A percentile compares a stretch with the other conserved stretches of the same genome.
phyloP scores from a whole-genome alignment of 257 asterid genomes.

The Nicotiana knightiana region DNA sequence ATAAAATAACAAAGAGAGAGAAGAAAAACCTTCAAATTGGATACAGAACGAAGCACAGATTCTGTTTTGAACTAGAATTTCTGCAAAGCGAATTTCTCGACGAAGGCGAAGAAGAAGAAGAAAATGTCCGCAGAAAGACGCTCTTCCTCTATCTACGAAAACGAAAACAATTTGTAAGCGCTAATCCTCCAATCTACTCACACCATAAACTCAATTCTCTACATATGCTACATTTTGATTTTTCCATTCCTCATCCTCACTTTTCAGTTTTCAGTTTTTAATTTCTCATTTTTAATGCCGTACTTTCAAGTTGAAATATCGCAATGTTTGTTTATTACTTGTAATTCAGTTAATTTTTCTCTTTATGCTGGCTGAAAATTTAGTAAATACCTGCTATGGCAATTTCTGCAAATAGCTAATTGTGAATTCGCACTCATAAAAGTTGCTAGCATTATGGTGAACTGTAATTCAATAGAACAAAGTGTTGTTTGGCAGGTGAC shows the following conservation, averaged over 20 bases:
- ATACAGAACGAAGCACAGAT: background rate
- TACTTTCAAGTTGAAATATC: background rate
- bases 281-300: background rate
- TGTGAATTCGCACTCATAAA: background rate
- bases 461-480: background rate
- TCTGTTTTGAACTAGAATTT: background rate
- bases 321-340: background rate
- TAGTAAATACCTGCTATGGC: background rate
- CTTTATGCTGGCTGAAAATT: background rate
- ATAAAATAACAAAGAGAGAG: background rate
- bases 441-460: background rate
- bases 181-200: background rate
- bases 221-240: background rate
- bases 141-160: constrained; percentile 34
- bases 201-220: background rate
- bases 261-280: background rate
- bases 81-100: background rate
- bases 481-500: background rate
- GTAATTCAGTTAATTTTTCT: background rate
- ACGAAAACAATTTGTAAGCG: constrained; percentile 11
- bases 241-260: background rate
- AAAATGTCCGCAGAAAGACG: constrained; percentile 50
- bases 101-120: background rate
- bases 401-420: background rate
- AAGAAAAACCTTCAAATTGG: background rate